A percentile compares a stretch with the other conserved stretches of the same genome.
Evolutionary conservation across 202 grass and related monocot species (phyloP).

Genomic region (Setaria italica): DNA sequence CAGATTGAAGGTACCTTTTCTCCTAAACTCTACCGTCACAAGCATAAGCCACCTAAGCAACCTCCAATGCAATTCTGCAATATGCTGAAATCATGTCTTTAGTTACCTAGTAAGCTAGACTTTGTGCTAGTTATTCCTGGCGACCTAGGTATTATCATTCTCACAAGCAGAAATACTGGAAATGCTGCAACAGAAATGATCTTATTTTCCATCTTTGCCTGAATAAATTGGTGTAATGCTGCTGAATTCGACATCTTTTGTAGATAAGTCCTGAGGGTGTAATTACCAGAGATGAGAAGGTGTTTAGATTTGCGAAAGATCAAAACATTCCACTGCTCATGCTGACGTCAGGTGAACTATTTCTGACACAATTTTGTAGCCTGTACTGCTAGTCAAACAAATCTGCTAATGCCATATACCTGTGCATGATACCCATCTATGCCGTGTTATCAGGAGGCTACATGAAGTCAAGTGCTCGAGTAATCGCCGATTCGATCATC

Average conservation of each 20-base stretch:
- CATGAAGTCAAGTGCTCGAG: slow-evolving; percentile 90
- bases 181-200: not conserved
- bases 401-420: not conserved
- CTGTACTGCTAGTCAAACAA: not conserved
- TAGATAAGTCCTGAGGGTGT: slow-evolving; percentile 82
- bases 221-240: not conserved
- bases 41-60: slow-evolving; percentile 7
- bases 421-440: not conserved
- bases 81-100: not conserved
- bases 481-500: slow-evolving; percentile 80
- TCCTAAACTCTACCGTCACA: not conserved
- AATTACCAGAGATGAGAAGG: slow-evolving; percentile 84
- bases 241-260: not conserved
- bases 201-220: not conserved
- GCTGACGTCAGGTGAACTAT: slow-evolving; percentile 85
- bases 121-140: not conserved
- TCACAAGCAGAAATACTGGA: not conserved
- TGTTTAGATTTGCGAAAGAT: slow-evolving; percentile 85
- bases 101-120: not conserved
- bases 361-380: not conserved
- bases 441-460: slow-evolving; percentile 68
- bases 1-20: slow-evolving; percentile 71
- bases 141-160: not conserved
- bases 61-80: not conserved
- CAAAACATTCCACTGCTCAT: slow-evolving; percentile 87